These are phyloP conservation scores for Eragrostis tef DNA, from an alignment of 202 grass and related monocot genomes.

Conservation along the genomic window DNA sequence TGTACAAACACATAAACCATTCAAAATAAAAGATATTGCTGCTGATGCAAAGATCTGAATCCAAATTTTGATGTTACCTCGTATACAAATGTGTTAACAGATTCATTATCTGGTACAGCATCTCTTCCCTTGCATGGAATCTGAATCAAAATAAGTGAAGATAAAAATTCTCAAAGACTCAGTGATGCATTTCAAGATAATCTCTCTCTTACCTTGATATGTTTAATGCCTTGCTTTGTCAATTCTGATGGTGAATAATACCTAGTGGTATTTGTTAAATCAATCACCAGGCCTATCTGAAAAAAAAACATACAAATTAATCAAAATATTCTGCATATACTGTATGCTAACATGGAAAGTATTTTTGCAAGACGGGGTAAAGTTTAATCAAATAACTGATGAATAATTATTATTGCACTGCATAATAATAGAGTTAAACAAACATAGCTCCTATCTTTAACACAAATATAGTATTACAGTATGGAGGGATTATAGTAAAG, in stretches of 20 bases:
- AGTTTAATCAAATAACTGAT: not conserved
- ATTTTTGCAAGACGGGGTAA: not conserved
- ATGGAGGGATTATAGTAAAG: not conserved
- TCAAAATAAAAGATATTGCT: slow-evolving; percentile 30
- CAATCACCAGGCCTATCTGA: slow-evolving; percentile 80
- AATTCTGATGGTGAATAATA: slow-evolving; percentile 70
- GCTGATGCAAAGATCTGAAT: slow-evolving; percentile 24
- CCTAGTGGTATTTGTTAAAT: slow-evolving; percentile 75
- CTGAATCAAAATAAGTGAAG: slow-evolving; percentile 47
- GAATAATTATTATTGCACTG: not conserved
- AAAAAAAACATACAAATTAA: slow-evolving; percentile 32
- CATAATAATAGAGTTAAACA: not conserved
- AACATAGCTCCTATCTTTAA: not conserved
- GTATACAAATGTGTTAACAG: slow-evolving; percentile 72
- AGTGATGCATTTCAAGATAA: slow-evolving; percentile 11
- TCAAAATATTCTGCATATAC: not conserved
- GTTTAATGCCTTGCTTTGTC: slow-evolving; percentile 72
- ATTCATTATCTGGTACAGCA: slow-evolving; percentile 73
- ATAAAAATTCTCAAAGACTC: not conserved
- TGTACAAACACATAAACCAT: slow-evolving; percentile 31
- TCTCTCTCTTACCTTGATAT: slow-evolving; percentile 68
- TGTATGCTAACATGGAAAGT: not conserved
- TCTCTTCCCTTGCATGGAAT: slow-evolving; percentile 81
- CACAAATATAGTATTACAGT: not conserved
- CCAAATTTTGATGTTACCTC: slow-evolving; percentile 57